Base-by-base conservation (phyloP, 306 rosid genomes). In the Abrus pulchellus region DNA sequence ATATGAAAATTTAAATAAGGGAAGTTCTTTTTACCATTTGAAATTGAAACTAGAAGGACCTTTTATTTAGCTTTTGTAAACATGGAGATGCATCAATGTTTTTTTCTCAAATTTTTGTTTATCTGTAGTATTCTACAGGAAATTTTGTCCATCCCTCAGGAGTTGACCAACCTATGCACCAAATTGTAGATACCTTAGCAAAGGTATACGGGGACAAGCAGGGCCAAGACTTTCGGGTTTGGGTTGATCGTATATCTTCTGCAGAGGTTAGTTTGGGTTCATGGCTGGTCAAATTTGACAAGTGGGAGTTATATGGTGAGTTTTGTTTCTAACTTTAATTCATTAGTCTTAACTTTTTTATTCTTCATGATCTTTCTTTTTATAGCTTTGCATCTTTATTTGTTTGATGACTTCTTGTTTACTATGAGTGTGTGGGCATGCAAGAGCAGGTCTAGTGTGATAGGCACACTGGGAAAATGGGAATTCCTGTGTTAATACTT, bases 221-320 rank as follows among this genome's bases (percentile, higher is more conserved):
- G 81, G 92, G 89, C 36, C 83, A 79, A 40, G 82, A 9, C 76
- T 92, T 76, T 69, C 83, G 65, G 62, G 85, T 80, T 57, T 94
- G 98, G 98, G 82, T 94, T 49, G 97, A 94, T 73, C 66, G 38
- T 38, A 53, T 85, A 81, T 81, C 89, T 66, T 74, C 76, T 7
- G 71, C 89, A 5, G 94, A 89, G 80, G 88, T 92, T 52, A 87
- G 90, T 77, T 65, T 82, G 59, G 86, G 84, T 70, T 84, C 92
- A 43, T 94, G 95, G 96, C 79, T 83, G 75, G 92, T 92, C 85
- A 90, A 82, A 73, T 92, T 90, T 84, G 66, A 86, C 68, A 94
- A 94, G 80, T 92, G 97, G 98, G 97, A 92, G 68, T 67, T 73
- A 64, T 79, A 71, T 44, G 91, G 98, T 92, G 78, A 85, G 91